Conservation (phyloP, 768 basidiomycete species). For the Lactarius vividus region DNA sequence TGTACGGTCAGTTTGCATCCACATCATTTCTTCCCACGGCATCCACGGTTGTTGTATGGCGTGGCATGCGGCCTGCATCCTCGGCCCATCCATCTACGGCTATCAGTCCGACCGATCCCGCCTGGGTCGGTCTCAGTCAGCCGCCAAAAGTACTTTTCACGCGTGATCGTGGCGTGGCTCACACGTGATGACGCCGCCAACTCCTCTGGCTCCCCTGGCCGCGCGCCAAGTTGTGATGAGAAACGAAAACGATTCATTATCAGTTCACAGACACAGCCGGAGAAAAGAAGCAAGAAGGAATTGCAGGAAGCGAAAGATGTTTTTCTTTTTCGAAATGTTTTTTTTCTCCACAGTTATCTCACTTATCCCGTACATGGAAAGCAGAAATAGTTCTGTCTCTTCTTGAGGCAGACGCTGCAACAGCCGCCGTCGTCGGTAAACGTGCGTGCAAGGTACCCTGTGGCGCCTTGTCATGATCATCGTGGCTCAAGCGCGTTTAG, state of each 20-base stretch:
- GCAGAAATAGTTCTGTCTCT: constrained; percentile 7
- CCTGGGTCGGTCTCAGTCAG: background rate
- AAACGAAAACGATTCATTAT: background rate
- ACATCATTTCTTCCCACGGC: background rate
- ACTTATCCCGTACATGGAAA: background rate
- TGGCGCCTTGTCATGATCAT: constrained; percentile 1
- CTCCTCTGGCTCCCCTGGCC: background rate
- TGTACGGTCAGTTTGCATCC: background rate
- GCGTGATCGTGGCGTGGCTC: constrained; percentile 7
- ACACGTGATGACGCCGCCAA: constrained; percentile 6
- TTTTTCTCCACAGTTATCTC: background rate
- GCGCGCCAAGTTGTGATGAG: background rate
- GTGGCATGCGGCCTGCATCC: background rate
- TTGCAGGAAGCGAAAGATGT: background rate
- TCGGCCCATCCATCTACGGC: background rate
- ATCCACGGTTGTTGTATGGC: background rate
- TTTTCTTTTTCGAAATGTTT: background rate
- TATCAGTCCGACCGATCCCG: background rate
- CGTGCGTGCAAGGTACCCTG: constrained; percentile 9
- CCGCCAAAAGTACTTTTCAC: background rate
- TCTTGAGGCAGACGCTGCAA: background rate
- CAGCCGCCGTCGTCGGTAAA: background rate
- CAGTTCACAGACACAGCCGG: background rate
- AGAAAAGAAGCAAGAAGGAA: background rate
- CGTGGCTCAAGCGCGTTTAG: background rate